Conservation (phyloP, 2,329 filamentous ascomycete species). For the Aciculosporium take region DNA sequence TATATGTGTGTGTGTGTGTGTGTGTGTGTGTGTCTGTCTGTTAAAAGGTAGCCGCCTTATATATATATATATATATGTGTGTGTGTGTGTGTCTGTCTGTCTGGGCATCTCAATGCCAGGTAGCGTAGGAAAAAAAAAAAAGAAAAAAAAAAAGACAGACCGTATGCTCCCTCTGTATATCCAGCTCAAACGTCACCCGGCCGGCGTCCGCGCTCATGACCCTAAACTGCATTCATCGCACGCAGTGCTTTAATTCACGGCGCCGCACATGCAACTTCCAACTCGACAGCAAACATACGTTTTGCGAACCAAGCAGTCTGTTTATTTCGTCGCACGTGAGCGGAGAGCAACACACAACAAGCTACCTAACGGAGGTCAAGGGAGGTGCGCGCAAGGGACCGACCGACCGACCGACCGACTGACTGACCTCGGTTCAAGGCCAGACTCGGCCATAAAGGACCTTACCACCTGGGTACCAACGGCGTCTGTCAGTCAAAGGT, state of each 20-base stretch:
- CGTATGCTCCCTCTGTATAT: constrained; percentile 61
- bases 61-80: too few species aligned
- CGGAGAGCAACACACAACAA: not conserved
- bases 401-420: too few species aligned
- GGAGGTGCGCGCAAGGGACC: not conserved
- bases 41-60: too few species aligned
- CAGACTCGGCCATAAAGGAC: constrained; percentile 74
- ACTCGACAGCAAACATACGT: not conserved
- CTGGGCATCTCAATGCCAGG: too few species aligned
- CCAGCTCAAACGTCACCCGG: constrained; percentile 60
- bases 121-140: too few species aligned
- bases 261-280: too few species aligned
- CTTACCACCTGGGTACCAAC: constrained; percentile 53
- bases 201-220: constrained; percentile 51
- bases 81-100: too few species aligned
- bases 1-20: too few species aligned
- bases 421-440: constrained; percentile 68
- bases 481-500: constrained; percentile 18
- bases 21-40: too few species aligned
- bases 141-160: constrained; percentile 36
- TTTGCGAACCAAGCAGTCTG: constrained; percentile 17
- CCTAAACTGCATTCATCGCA: constrained; percentile 50
- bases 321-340: not conserved
- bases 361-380: not conserved
- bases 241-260: not conserved